Evolutionary conservation across 2,329 filamentous ascomycete genomes (phyloP).

Genomic region (Ploettnerulaceae sp.): DNA sequence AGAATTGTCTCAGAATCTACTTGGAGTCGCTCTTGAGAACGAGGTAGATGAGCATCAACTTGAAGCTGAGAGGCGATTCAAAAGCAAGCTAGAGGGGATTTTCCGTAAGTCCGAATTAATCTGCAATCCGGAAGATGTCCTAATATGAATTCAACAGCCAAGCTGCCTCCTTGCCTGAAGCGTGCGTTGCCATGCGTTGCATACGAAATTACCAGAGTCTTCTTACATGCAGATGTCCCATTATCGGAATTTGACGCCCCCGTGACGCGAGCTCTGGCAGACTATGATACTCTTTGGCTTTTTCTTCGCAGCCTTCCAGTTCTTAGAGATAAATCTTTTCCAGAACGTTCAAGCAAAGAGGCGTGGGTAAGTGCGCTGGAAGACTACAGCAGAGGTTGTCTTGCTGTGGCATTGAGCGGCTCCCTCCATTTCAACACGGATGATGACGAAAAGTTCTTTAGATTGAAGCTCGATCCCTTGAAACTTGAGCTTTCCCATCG

Average conservation of each 20-base stretch:
- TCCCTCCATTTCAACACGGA: conserved; percentile 37
- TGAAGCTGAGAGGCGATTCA: neutral
- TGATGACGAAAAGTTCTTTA: conserved; percentile 40
- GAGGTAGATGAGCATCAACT: conserved; percentile 1
- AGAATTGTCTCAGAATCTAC: conserved; percentile 15
- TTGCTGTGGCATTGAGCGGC: conserved; percentile 42
- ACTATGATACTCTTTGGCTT: conserved; percentile 42
- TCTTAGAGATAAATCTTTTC: conserved; percentile 44
- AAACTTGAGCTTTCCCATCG: conserved; percentile 47
- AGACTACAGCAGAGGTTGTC: conserved; percentile 33
- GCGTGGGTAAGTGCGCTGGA: conserved; percentile 39
- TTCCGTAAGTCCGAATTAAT: conserved; percentile 14
- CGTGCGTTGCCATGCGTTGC: conserved; percentile 19
- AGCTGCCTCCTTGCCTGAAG: conserved; percentile 21
- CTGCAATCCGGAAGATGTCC: neutral
- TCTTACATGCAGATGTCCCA: conserved; percentile 25
- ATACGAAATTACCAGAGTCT: conserved; percentile 33
- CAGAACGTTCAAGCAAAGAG: conserved; percentile 40
- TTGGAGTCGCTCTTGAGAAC: conserved; percentile 1
- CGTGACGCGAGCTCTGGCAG: conserved; percentile 35
- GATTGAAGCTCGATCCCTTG: conserved; percentile 45
- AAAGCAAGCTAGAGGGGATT: neutral
- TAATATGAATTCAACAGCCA: conserved; percentile 17
- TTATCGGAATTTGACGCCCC: conserved; percentile 18
- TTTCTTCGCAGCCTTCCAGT: conserved; percentile 37